Conservation (phyloP, 176 grass and related monocot species). For the Musa schizocarpa region DNA sequence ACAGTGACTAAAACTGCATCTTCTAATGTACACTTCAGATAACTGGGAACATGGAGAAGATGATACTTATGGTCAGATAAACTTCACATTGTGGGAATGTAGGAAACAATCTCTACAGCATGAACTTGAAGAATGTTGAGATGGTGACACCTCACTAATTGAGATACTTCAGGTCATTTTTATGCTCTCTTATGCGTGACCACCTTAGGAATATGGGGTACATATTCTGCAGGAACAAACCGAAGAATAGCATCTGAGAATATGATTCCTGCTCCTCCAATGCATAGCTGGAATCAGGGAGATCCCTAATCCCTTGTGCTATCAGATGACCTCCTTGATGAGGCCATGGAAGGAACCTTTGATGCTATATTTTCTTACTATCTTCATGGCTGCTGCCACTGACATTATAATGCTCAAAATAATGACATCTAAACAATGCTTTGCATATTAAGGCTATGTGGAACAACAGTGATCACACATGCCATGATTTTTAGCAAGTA, state of each 20-base stretch:
- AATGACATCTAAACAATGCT: too few species aligned
- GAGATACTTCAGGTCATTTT: slow-evolving; percentile 15
- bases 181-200: slow-evolving; percentile 32
- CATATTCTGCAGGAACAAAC: slow-evolving; percentile 28
- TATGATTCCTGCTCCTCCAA: neutral
- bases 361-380: too few species aligned
- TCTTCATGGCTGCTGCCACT: too few species aligned
- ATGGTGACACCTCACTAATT: neutral
- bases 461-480: too few species aligned
- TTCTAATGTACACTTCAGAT: too few species aligned
- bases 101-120: neutral
- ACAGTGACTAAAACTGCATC: too few species aligned
- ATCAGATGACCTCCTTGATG: too few species aligned
- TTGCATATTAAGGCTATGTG: too few species aligned
- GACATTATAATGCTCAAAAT: too few species aligned
- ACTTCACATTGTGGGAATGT: neutral
- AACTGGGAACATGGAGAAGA: neutral
- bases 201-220: neutral
- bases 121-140: too few species aligned
- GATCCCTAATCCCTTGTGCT: neutral
- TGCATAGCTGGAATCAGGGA: neutral
- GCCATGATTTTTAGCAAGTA: too few species aligned
- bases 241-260: slow-evolving; percentile 10
- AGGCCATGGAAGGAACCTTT: neutral
- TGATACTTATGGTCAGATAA: neutral